Conservation (phyloP, 257 asterid genomes). For the Ballota nigra region DNA sequence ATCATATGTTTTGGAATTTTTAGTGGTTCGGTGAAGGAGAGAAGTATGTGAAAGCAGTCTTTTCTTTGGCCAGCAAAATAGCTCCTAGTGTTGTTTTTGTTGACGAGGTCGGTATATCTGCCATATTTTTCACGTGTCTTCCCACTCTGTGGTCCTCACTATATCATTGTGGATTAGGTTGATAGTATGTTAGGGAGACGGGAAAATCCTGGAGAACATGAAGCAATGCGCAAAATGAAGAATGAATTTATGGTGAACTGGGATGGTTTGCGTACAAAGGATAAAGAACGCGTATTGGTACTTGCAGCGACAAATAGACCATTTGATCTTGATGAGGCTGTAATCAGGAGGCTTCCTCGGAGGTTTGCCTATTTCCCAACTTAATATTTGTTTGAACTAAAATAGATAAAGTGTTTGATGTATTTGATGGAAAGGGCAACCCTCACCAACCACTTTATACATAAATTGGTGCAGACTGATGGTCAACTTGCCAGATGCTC, state of each 20-base stretch:
- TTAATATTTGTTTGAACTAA: not conserved
- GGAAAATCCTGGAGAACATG: constrained; percentile 96
- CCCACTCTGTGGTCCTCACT: not conserved
- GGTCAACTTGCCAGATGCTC: constrained; percentile 89
- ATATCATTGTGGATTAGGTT: constrained; percentile 41
- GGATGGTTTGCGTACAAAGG: constrained; percentile 95
- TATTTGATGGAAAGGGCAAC: not conserved
- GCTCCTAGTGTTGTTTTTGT: constrained; percentile 83
- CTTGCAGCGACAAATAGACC: constrained; percentile 96
- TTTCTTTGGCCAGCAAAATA: constrained; percentile 84
- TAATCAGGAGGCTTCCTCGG: constrained; percentile 92
- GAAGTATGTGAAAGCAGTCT: constrained; percentile 86
- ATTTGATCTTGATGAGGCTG: constrained; percentile 95
- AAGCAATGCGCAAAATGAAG: constrained; percentile 97
- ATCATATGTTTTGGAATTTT: constrained; percentile 19
- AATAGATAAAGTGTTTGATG: not conserved
- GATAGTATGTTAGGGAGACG: constrained; percentile 98
- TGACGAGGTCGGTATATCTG: constrained; percentile 63
- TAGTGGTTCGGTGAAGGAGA: constrained; percentile 98
- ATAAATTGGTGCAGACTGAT: constrained; percentile 56
- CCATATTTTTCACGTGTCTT: not conserved
- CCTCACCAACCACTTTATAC: not conserved
- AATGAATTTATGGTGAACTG: constrained; percentile 92
- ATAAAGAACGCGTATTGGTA: constrained; percentile 87
- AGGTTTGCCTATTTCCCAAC: constrained; percentile 41